Conservation (phyloP, 257 asterid species). For the Sherardia arvensis region DNA sequence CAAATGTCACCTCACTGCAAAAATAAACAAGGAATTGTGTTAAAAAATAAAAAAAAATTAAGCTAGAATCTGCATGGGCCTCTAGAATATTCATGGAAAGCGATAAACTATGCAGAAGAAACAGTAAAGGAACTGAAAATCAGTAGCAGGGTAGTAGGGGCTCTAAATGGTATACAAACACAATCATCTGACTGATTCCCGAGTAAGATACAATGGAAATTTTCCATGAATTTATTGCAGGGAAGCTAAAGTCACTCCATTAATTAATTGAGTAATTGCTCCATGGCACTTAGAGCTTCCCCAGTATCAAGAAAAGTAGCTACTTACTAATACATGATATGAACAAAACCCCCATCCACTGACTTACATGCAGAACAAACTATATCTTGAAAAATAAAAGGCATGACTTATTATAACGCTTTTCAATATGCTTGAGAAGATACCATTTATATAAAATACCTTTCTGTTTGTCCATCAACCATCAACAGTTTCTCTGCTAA, state of each 20-base stretch:
- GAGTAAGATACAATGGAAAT: background rate
- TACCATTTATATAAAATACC: constrained; percentile 27
- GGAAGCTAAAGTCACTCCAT: background rate
- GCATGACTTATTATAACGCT: background rate
- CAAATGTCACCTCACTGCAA: constrained; percentile 69
- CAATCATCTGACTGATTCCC: background rate
- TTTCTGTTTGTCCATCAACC: constrained; percentile 47
- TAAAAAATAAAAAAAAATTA: too few species aligned
- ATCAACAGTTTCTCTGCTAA: constrained; percentile 61
- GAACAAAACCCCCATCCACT: background rate
- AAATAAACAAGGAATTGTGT: constrained; percentile 22
- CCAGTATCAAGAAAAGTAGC: background rate
- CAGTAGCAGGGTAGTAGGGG: background rate
- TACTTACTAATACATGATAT: background rate
- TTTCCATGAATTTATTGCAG: background rate
- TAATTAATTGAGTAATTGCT: background rate
- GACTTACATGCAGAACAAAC: background rate
- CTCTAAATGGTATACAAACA: background rate
- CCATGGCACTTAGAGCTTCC: background rate
- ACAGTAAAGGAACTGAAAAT: background rate
- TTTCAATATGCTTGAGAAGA: background rate
- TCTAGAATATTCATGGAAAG: background rate
- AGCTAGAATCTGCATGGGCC: background rate
- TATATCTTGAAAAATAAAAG: background rate
- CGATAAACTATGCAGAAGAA: background rate